Evolutionary conservation across 2,329 filamentous ascomycete species (phyloP).

Genomic region (Pleochaeta shiraiana): DNA sequence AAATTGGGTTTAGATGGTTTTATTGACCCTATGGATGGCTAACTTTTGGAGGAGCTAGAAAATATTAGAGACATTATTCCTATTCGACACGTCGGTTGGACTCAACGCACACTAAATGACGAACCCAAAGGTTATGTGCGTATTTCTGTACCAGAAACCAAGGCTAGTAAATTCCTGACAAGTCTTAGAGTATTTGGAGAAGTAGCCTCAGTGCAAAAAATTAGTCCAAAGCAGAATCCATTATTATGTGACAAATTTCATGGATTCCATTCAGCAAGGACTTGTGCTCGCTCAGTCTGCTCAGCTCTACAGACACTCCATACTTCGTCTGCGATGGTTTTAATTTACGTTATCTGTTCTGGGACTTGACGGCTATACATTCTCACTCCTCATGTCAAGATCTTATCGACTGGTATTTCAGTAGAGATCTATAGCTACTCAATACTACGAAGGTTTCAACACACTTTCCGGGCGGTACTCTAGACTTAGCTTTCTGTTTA

Average conservation of each 20-base stretch:
- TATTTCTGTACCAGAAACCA: background rate
- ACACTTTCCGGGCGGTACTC: background rate
- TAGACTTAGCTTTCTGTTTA: background rate
- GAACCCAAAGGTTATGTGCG: background rate
- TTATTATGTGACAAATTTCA: background rate
- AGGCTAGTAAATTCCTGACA: background rate
- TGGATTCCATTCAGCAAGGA: background rate
- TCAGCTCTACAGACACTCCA: background rate
- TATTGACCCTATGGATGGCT: background rate
- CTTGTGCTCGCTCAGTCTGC: background rate
- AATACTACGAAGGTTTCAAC: background rate
- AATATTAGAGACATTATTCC: background rate
- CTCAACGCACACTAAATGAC: background rate
- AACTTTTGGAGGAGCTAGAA: background rate
- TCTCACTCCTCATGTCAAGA: background rate
- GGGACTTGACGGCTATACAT: background rate
- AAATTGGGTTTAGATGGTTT: background rate
- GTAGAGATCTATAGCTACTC: background rate
- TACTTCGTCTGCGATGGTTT: background rate
- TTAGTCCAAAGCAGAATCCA: too few relatives aligned
- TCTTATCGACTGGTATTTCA: background rate
- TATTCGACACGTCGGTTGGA: background rate
- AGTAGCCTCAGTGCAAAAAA: background rate
- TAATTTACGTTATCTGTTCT: background rate
- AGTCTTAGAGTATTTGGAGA: background rate